phyloP scores from a whole-genome alignment of 2,329 filamentous ascomycete species.

The Penicillium brevicompactum region DNA sequence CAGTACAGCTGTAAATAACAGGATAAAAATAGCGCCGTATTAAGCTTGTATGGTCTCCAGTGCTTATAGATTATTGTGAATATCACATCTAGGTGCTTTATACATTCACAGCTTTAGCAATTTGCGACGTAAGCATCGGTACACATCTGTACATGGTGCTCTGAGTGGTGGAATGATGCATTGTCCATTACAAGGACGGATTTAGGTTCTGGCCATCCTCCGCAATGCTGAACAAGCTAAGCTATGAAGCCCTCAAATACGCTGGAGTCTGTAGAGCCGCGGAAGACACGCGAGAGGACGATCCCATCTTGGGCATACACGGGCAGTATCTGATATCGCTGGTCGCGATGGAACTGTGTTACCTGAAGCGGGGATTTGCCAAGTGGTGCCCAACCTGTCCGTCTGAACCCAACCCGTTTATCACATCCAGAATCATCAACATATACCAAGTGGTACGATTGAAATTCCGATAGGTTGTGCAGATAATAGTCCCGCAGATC shows the following conservation, averaged over 20 bases:
- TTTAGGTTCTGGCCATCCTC: background rate
- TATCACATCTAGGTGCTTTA: too few species aligned
- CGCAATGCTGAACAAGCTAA: background rate
- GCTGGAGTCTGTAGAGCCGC: background rate
- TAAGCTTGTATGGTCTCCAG: too few species aligned
- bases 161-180: background rate
- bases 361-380: background rate
- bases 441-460: background rate
- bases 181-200: background rate
- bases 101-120: too few species aligned
- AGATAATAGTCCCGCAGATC: background rate
- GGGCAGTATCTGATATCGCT: background rate
- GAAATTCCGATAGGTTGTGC: background rate
- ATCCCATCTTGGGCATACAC: background rate
- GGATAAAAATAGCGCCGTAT: too few species aligned
- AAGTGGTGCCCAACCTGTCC: background rate
- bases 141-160: slow-evolving; percentile 26
- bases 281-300: background rate
- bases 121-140: too few species aligned
- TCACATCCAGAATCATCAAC: background rate
- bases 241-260: background rate
- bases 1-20: too few species aligned
- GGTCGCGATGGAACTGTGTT: background rate
- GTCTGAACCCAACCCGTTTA: background rate
- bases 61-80: too few species aligned